These are phyloP conservation scores for Myochromella boudieri DNA, from an alignment of 768 basidiomycete genomes.

Conservation along the genomic window DNA sequence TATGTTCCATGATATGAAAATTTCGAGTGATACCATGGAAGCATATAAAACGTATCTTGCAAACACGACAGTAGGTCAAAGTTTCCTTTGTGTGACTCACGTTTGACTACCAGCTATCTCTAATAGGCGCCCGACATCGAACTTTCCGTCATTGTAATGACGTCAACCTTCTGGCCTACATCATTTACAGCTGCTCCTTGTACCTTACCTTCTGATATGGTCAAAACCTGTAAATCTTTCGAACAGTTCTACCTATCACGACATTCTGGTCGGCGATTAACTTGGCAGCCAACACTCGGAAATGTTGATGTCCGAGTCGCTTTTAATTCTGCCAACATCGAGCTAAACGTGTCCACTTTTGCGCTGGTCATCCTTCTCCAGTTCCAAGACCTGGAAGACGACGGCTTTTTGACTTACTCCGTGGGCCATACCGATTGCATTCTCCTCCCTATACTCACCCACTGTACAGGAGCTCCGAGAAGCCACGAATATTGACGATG, in stretches of 20 bases:
- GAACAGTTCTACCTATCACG: conserved; percentile 87
- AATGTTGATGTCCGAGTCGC: conserved; percentile 83
- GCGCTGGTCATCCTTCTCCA: conserved; percentile 85
- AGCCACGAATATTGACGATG: conserved; percentile 70
- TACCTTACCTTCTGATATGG: conserved; percentile 63
- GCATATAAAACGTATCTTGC: conserved; percentile 66
- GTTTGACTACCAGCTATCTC: conserved; percentile 6
- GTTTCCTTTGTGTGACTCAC: conserved; percentile 1
- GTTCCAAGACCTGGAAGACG: conserved; percentile 72
- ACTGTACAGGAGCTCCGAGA: conserved; percentile 76
- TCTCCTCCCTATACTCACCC: not conserved
- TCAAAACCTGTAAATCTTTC: conserved; percentile 70
- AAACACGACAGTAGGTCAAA: conserved; percentile 55
- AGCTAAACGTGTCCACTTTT: conserved; percentile 90
- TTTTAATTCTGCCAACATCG: conserved; percentile 81
- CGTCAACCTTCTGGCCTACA: conserved; percentile 96
- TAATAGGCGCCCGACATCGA: conserved; percentile 72
- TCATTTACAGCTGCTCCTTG: conserved; percentile 64
- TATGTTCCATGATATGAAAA: conserved; percentile 97
- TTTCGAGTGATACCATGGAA: conserved; percentile 79
- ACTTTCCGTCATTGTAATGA: conserved; percentile 89
- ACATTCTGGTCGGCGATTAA: conserved; percentile 87
- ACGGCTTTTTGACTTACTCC: conserved; percentile 73
- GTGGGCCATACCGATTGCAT: conserved; percentile 37
- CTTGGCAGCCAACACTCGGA: conserved; percentile 90